Conservation (phyloP, 805 yeast genomes). For the Yarrowia sp. region DNA sequence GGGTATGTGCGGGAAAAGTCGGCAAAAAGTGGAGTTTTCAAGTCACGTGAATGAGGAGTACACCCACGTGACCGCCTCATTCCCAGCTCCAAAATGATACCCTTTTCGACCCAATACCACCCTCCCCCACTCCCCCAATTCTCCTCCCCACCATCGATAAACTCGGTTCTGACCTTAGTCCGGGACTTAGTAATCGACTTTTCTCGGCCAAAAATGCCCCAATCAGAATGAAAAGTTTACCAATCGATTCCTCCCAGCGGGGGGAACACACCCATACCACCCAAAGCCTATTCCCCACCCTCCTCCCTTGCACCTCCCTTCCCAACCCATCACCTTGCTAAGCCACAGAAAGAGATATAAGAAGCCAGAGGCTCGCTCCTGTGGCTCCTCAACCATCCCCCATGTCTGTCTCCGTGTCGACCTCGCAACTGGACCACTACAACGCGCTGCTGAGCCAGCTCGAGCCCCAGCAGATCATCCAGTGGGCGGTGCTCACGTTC, state of each 20-base stretch:
- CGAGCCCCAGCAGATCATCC: constrained; percentile 73
- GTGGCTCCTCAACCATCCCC: background rate
- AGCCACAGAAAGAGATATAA: constrained; percentile 16
- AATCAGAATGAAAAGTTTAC: background rate
- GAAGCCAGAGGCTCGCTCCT: background rate
- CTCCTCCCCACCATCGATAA: background rate
- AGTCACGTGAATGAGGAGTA: background rate
- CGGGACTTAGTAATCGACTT: background rate
- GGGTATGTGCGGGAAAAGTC: background rate
- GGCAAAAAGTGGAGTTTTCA: background rate
- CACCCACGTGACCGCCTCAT: background rate
- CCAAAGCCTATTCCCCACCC: background rate
- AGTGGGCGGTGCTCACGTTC: constrained; percentile 84
- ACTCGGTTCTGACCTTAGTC: constrained; percentile 9
- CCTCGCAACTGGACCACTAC: constrained; percentile 67
- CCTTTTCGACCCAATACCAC: background rate
- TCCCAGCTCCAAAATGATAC: background rate
- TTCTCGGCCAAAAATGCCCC: background rate
- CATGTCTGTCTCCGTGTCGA: constrained; percentile 50
- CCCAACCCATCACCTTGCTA: background rate
- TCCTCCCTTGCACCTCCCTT: background rate
- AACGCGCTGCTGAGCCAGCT: constrained; percentile 64
- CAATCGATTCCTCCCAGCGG: background rate
- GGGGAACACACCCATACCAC: background rate
- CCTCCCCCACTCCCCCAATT: too few relatives aligned